Percentiles rank a stretch among this genome's conserved stretches.
These are phyloP conservation scores for Sugiyamaella floridensis DNA, from an alignment of 805 yeast species.

Conservation along the genomic window DNA sequence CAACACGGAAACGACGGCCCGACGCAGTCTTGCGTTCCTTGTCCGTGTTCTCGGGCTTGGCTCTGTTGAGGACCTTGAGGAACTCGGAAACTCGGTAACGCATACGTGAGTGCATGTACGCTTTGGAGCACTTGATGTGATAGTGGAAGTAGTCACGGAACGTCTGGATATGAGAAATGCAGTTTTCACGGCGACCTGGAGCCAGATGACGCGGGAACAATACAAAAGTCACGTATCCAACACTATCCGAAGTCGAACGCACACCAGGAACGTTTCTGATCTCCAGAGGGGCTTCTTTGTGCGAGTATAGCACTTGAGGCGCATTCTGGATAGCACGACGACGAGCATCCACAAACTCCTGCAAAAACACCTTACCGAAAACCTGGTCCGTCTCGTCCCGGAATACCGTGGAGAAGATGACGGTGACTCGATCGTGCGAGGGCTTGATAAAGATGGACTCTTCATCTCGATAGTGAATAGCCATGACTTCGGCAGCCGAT, in stretches of 20 bases:
- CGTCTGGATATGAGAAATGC: slow-evolving; percentile 83
- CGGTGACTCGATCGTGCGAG: slow-evolving; percentile 92
- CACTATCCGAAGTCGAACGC: slow-evolving; percentile 34
- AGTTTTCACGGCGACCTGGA: slow-evolving; percentile 69
- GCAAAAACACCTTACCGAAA: slow-evolving; percentile 32
- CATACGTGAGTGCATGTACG: slow-evolving; percentile 98
- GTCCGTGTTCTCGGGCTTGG: slow-evolving; percentile 86
- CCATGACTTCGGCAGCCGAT: slow-evolving; percentile 51
- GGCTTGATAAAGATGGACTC: slow-evolving; percentile 90
- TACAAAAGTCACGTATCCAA: slow-evolving; percentile 54
- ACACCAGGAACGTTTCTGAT: slow-evolving; percentile 41
- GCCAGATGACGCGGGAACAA: slow-evolving; percentile 50
- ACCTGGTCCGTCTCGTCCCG: slow-evolving; percentile 91
- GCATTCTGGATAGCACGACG: slow-evolving; percentile 94
- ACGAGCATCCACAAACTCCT: slow-evolving; percentile 91
- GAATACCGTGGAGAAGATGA: slow-evolving; percentile 87
- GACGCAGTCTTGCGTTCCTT: slow-evolving; percentile 69
- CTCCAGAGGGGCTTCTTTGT: slow-evolving; percentile 89
- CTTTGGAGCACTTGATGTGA: slow-evolving; percentile 97
- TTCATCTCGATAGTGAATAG: slow-evolving; percentile 81
- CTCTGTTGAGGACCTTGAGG: slow-evolving; percentile 91
- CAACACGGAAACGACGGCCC: slow-evolving; percentile 44
- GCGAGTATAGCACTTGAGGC: slow-evolving; percentile 92
- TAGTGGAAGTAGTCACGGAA: slow-evolving; percentile 97
- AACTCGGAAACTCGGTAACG: slow-evolving; percentile 90